Evolutionary conservation across 1,284 basidiomycete species (phyloP).

Genomic region (Leccinum subrobustum): DNA sequence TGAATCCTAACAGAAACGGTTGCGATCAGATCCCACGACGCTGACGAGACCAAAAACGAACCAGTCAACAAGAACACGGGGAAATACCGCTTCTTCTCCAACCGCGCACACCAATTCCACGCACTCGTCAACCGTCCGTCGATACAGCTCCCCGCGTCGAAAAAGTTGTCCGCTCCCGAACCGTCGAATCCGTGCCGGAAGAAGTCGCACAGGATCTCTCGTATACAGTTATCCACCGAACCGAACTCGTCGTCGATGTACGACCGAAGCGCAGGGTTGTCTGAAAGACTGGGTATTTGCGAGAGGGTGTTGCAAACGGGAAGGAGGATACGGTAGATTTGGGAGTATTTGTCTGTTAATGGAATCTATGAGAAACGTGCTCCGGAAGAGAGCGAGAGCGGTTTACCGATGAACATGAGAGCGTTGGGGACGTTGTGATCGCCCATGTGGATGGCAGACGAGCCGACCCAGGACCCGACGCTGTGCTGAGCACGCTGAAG

Average conservation of each 20-base stretch:
- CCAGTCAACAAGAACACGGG: conserved; percentile 73
- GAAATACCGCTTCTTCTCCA: conserved; percentile 84
- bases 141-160: conserved; percentile 67
- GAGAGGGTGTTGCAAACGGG: conserved; percentile 77
- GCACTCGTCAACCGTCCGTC: conserved; percentile 74
- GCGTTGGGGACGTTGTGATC: conserved; percentile 89
- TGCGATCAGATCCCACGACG: neutral
- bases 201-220: conserved; percentile 76
- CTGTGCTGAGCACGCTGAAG: conserved; percentile 75
- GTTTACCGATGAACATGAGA: conserved; percentile 69
- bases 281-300: conserved; percentile 62
- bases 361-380: neutral
- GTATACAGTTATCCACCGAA: conserved; percentile 59
- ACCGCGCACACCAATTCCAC: conserved; percentile 81
- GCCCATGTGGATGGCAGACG: conserved; percentile 56
- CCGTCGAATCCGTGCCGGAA: conserved; percentile 84
- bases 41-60: conserved; percentile 35
- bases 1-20: conserved; percentile 51
- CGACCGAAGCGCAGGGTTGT: conserved; percentile 65
- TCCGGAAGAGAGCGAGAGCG: neutral
- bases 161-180: conserved; percentile 78
- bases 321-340: conserved; percentile 81
- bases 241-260: conserved; percentile 82
- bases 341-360: conserved; percentile 72
- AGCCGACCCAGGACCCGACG: conserved; percentile 78